Evolutionary conservation across 495 filamentous ascomycete species (phyloP), one percentile per base, ranked within the genome.

Genomic region (Podospora sp.): DNA sequence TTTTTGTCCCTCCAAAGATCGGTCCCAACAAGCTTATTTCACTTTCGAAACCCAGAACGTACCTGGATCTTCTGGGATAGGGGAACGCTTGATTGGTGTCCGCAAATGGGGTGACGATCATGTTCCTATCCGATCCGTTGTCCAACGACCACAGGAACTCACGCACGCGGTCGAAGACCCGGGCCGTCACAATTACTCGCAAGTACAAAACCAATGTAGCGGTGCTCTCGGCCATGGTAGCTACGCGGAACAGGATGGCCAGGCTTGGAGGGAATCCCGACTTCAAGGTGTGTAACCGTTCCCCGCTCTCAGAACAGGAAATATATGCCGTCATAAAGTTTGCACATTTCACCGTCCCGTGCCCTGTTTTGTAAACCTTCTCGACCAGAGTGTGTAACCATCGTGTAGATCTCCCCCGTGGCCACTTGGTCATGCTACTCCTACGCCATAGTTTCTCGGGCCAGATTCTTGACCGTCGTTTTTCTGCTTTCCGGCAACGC

Each of bases 11-110:
- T 11, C 11, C n/a, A 6, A 46, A 33, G 29, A 12, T 46, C 14
- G 40, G 2, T 11, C 40, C 40, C 9, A 46, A 11, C 40, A 46
- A 46, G 40, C 40, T 46, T 46, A 46, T 46, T 46, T 46, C 40
- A 46, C 40, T 18, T 33, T 18, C 5, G 12, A 46, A 14, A 2
- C 20, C 18, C 0, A 26, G 26, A 24, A 14, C 18, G 26, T 12
- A 12, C 26, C 26, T 27, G 25, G 26, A 33, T 40, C 16, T 29
- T 26, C 57, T 11, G 14, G 25, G 57, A 25, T 27, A 35, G 12
- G n/a, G 57, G 26, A 21, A 20, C 21, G 35, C 60, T 40, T 62
- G 67, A 69, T 69, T 69, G 67, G 67, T 69, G 67, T 57, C 67
- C 67, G 67, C 67, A 69, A 62, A 60, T 21, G 40, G 21, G 24